Evolutionary conservation across 2,329 filamentous ascomycete genomes (phyloP).

Genomic region (Colletotrichum lindemuthianum): DNA sequence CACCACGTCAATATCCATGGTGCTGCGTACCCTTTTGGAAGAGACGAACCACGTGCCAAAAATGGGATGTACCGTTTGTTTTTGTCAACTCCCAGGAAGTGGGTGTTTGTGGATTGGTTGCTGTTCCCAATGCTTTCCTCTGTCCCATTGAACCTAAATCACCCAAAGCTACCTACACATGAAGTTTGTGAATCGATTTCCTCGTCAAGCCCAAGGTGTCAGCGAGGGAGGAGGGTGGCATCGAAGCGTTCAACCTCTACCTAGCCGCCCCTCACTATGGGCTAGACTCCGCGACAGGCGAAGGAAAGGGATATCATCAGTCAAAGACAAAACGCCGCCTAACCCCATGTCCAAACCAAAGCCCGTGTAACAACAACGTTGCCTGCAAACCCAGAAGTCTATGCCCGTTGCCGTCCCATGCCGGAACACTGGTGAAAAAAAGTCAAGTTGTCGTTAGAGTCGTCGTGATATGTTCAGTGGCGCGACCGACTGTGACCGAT

Average conservation of each 20-base stretch:
- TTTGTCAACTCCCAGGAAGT: conserved; percentile 8
- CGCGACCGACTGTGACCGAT: conserved; percentile 24
- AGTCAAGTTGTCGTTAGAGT: conserved; percentile 35
- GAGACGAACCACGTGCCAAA: neutral
- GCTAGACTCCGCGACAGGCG: conserved; percentile 28
- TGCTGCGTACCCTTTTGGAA: neutral
- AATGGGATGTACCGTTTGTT: conserved; percentile 5
- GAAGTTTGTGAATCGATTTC: conserved; percentile 26
- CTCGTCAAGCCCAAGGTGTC: conserved; percentile 20
- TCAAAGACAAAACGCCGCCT: conserved; percentile 32
- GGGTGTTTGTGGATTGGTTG: conserved; percentile 28
- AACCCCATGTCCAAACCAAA: neutral
- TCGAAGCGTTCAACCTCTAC: neutral
- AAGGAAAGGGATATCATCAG: conserved; percentile 36
- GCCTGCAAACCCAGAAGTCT: conserved; percentile 33
- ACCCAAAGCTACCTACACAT: conserved; percentile 28
- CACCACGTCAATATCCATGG: neutral
- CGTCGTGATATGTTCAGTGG: conserved; percentile 36
- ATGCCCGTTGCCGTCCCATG: conserved; percentile 38
- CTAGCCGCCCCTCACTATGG: neutral
- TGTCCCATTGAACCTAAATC: conserved; percentile 1
- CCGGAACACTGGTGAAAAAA: conserved; percentile 21
- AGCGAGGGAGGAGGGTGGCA: neutral
- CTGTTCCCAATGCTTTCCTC: conserved; percentile 24
- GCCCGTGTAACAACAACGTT: conserved; percentile 28